Percentiles rank a stretch among this genome's conserved stretches.
These are phyloP conservation scores for Mycena crocata DNA, from an alignment of 768 basidiomycete genomes.

Conservation along the genomic window DNA sequence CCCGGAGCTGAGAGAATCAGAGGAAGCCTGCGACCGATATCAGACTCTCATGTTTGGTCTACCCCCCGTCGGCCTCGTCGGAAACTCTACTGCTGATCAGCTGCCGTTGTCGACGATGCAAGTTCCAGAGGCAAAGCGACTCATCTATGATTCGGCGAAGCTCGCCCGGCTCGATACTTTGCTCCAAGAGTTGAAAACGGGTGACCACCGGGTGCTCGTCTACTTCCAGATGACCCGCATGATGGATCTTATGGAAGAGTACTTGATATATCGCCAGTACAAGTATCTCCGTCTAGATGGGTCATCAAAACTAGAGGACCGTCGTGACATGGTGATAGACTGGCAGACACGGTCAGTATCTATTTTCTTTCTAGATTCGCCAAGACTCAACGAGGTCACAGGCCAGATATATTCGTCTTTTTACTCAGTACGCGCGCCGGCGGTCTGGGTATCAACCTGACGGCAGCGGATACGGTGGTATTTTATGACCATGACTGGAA, in stretches of 20 bases:
- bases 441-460: slow-evolving; percentile 95
- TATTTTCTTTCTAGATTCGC: background rate
- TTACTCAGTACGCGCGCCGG: slow-evolving; percentile 94
- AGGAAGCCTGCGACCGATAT: slow-evolving; percentile 60
- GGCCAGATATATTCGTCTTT: slow-evolving; percentile 91
- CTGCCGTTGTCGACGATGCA: slow-evolving; percentile 87
- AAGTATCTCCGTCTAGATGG: slow-evolving; percentile 95
- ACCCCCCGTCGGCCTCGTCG: slow-evolving; percentile 75
- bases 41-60: slow-evolving; percentile 67
- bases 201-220: slow-evolving; percentile 92
- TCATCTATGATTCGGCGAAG: slow-evolving; percentile 97
- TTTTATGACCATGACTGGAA: slow-evolving; percentile 98
- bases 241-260: slow-evolving; percentile 99
- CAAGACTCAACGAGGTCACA: slow-evolving; percentile 40
- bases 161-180: slow-evolving; percentile 89
- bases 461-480: slow-evolving; percentile 94
- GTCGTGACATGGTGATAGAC: slow-evolving; percentile 98
- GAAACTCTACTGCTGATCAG: slow-evolving; percentile 74
- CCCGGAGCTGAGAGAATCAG: slow-evolving; percentile 69
- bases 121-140: slow-evolving; percentile 93
- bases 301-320: slow-evolving; percentile 93
- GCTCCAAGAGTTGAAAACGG: slow-evolving; percentile 92
- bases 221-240: slow-evolving; percentile 99
- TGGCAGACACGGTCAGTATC: slow-evolving; percentile 92
- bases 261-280: slow-evolving; percentile 95